phyloP scores from a whole-genome alignment of 2,329 filamentous ascomycete genomes.

The Epicoccum nigrum region DNA sequence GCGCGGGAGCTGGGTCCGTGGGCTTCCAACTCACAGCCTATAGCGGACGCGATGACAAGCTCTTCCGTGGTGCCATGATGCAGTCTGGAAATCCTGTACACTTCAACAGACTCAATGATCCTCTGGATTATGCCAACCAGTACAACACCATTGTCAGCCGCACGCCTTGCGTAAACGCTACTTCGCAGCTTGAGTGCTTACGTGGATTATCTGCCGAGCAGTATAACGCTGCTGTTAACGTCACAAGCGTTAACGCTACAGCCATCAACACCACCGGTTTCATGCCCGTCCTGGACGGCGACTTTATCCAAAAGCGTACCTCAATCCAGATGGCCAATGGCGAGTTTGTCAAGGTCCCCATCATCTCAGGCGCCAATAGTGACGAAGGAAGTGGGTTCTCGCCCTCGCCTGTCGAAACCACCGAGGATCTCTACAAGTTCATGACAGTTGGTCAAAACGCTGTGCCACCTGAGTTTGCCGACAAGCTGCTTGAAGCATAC shows the following conservation, averaged over 20 bases:
- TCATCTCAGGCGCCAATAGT: slow-evolving; percentile 67
- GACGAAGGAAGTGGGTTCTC: slow-evolving; percentile 69
- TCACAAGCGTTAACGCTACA: slow-evolving; percentile 49
- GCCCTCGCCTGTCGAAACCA: slow-evolving; percentile 60
- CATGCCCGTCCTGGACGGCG: slow-evolving; percentile 60
- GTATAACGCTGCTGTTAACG: slow-evolving; percentile 62
- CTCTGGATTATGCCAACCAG: slow-evolving; percentile 26
- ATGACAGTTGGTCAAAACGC: slow-evolving; percentile 34
- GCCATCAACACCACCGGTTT: slow-evolving; percentile 38
- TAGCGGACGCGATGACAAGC: slow-evolving; percentile 54
- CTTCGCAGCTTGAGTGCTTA: slow-evolving; percentile 54
- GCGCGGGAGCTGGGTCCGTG: slow-evolving; percentile 53
- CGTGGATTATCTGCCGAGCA: slow-evolving; percentile 64
- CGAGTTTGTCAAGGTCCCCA: slow-evolving; percentile 67
- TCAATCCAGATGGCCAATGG: slow-evolving; percentile 62
- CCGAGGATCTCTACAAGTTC: slow-evolving; percentile 58
- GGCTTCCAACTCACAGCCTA: slow-evolving; percentile 55
- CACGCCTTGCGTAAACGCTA: slow-evolving; percentile 32
- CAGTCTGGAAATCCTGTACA: slow-evolving; percentile 50
- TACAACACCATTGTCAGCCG: slow-evolving; percentile 30
- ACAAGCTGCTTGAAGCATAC: slow-evolving; percentile 37
- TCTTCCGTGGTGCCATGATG: slow-evolving; percentile 57
- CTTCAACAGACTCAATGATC: slow-evolving; percentile 28
- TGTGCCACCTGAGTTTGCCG: slow-evolving; percentile 30
- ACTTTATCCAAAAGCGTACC: slow-evolving; percentile 60